Evolutionary conservation across 768 basidiomycete genomes (phyloP).

Genomic region (Pulveroboletus sp.): DNA sequence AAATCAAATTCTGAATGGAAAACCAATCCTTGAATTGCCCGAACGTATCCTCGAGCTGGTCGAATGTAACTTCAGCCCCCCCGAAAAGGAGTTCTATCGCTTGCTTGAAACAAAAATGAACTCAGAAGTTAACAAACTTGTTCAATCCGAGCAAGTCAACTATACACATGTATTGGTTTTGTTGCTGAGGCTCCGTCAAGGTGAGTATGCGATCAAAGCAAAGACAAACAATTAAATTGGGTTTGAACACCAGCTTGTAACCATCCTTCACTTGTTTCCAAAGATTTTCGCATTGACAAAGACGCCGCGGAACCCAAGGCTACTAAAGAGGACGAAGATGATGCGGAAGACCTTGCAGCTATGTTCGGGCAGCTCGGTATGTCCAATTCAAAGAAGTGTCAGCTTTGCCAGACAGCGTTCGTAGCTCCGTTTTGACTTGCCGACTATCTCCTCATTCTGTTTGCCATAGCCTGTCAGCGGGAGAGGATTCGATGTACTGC

Average conservation of each 20-base stretch:
- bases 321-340: conserved; percentile 49
- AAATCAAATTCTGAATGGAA: conserved; percentile 68
- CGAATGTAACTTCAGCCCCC: conserved; percentile 70
- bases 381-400: conserved; percentile 58
- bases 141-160: conserved; percentile 48
- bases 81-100: conserved; percentile 79
- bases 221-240: not conserved
- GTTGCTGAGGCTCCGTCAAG: conserved; percentile 85
- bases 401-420: conserved; percentile 72
- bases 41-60: conserved; percentile 67
- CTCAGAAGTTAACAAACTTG: conserved; percentile 63
- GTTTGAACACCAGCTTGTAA: conserved; percentile 67
- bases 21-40: conserved; percentile 79
- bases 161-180: conserved; percentile 72
- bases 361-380: conserved; percentile 73
- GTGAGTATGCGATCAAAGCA: conserved; percentile 37
- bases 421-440: conserved; percentile 24
- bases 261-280: conserved; percentile 79
- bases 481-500: conserved; percentile 46
- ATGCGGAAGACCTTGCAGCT: conserved; percentile 72
- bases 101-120: conserved; percentile 68
- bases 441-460: conserved; percentile 1
- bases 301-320: conserved; percentile 73
- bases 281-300: conserved; percentile 68
- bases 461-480: conserved; percentile 12